These are phyloP conservation scores for Dacryopinax primogenitus DNA, from an alignment of 768 basidiomycete genomes.

Conservation along the genomic window DNA sequence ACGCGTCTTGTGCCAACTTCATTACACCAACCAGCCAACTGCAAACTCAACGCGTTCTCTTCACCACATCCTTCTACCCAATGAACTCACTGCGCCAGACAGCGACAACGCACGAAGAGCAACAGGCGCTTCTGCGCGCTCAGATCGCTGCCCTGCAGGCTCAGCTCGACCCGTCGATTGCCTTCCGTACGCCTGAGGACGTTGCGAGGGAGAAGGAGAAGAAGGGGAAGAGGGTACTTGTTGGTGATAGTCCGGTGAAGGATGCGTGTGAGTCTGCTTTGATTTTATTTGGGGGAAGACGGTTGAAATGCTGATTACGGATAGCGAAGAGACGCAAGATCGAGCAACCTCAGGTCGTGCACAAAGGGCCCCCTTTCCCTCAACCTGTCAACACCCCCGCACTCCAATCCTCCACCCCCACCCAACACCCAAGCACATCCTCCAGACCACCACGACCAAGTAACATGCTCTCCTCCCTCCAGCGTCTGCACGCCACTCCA, in stretches of 20 bases:
- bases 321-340: constrained; percentile 37
- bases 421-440: constrained; percentile 41
- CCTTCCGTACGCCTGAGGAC: constrained; percentile 9
- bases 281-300: not conserved
- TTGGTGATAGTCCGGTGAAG: constrained; percentile 53
- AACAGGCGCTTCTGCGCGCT: constrained; percentile 38
- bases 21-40: not conserved
- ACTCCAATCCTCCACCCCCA: constrained; percentile 19
- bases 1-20: not conserved
- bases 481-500: not conserved
- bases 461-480: constrained; percentile 3
- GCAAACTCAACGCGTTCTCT: not conserved
- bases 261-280: constrained; percentile 33
- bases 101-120: not conserved
- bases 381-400: not conserved
- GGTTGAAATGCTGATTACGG: constrained; percentile 9
- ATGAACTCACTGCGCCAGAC: not conserved
- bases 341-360: constrained; percentile 21
- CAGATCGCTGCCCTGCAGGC: constrained; percentile 48
- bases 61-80: not conserved
- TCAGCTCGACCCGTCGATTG: constrained; percentile 33
- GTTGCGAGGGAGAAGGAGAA: constrained; percentile 40
- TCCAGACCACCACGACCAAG: constrained; percentile 35
- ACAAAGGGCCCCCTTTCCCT: constrained; percentile 16
- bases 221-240: constrained; percentile 33